Evolutionary conservation across 306 rosid genomes (phyloP).

Genomic region (Spatholobus suberectus): DNA sequence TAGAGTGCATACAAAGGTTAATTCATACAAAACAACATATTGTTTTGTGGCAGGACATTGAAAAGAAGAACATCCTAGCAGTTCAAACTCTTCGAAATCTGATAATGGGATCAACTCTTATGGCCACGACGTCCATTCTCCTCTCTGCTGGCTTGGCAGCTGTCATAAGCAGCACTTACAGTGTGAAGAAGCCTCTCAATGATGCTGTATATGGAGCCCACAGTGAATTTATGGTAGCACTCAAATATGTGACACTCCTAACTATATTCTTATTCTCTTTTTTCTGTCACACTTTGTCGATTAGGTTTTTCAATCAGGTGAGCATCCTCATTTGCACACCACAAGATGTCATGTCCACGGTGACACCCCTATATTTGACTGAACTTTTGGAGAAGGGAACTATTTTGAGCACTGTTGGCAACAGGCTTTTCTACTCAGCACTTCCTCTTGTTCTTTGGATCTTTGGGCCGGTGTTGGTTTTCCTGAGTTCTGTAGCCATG

Average conservation of each 20-base stretch:
- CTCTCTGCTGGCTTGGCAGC: conserved; percentile 82
- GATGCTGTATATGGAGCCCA: conserved; percentile 83
- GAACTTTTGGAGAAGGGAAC: conserved; percentile 81
- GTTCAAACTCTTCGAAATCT: conserved; percentile 81
- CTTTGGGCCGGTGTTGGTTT: conserved; percentile 81
- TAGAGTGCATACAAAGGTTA: background rate
- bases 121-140: conserved; percentile 90
- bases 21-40: background rate
- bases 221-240: conserved; percentile 85
- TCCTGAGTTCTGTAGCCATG: conserved; percentile 71
- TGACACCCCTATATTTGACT: conserved; percentile 63
- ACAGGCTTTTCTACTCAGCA: conserved; percentile 81
- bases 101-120: conserved; percentile 89
- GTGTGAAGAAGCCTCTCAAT: conserved; percentile 78
- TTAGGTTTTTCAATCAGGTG: conserved; percentile 80
- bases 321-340: conserved; percentile 82
- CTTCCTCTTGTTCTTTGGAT: conserved; percentile 87
- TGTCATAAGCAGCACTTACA: conserved; percentile 89
- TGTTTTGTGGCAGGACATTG: conserved; percentile 69
- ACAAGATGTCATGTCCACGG: conserved; percentile 49
- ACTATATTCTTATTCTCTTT: conserved; percentile 84
- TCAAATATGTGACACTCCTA: conserved; percentile 81
- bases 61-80: conserved; percentile 90
- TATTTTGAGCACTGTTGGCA: conserved; percentile 75
- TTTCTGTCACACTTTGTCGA: conserved; percentile 83